Conservation (phyloP, 1,139 yeast species). For the Yamadazyma friedrichii region DNA sequence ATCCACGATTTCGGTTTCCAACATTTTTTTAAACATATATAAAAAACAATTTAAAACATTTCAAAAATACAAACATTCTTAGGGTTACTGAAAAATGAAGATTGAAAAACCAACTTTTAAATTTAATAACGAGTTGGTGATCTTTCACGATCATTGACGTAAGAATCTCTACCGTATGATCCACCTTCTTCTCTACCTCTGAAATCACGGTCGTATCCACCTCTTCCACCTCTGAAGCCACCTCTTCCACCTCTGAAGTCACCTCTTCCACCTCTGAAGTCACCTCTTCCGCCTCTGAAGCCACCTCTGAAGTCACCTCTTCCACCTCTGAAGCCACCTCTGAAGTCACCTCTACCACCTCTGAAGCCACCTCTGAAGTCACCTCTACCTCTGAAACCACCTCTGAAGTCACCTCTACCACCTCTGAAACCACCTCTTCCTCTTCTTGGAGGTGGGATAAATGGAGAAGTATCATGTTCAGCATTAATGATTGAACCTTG, state of each 20-base stretch:
- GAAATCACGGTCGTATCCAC: constrained; percentile 33
- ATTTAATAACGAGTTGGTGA: constrained; percentile 44
- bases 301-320: constrained; percentile 26
- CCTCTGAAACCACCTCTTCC: constrained; percentile 44
- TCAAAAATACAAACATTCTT: not conserved
- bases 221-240: constrained; percentile 42
- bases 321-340: constrained; percentile 34
- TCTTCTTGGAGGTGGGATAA: constrained; percentile 64
- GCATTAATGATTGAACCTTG: constrained; percentile 65
- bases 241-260: constrained; percentile 41
- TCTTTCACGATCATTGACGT: constrained; percentile 40
- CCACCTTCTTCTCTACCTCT: constrained; percentile 35
- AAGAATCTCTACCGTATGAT: constrained; percentile 26
- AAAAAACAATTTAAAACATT: constrained; percentile 5
- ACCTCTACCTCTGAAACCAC: constrained; percentile 34
- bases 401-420: constrained; percentile 33
- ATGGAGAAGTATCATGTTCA: constrained; percentile 80
- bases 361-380: constrained; percentile 37
- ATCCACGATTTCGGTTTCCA: constrained; percentile 8
- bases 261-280: constrained; percentile 31
- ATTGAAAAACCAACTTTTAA: not conserved
- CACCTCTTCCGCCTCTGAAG: constrained; percentile 25
- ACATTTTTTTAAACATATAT: constrained; percentile 8
- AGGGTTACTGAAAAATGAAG: not conserved
- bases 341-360: constrained; percentile 37